These are phyloP conservation scores for Petasospora fabianii DNA, from an alignment of 1,139 yeast species.

Conservation along the genomic window DNA sequence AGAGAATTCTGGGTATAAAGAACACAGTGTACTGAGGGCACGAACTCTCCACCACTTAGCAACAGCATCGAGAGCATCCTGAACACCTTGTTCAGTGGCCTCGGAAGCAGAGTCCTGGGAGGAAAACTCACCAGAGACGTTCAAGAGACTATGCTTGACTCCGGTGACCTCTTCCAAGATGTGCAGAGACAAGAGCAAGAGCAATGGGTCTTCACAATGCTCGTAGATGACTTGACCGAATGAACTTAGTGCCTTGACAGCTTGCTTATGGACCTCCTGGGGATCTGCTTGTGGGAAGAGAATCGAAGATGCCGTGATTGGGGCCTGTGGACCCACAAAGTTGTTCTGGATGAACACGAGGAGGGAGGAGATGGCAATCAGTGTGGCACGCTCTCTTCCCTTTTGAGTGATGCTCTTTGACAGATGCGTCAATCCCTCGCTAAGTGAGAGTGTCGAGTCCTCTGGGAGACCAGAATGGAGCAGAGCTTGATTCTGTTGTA, in stretches of 20 bases:
- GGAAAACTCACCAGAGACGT: constrained; percentile 22
- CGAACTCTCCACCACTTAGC: constrained; percentile 73
- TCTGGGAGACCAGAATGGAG: not conserved
- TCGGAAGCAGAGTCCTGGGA: constrained; percentile 17
- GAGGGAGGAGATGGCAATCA: constrained; percentile 52
- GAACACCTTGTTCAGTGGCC: constrained; percentile 14
- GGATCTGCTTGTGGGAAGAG: constrained; percentile 13
- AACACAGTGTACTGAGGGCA: constrained; percentile 57
- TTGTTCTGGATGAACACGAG: constrained; percentile 74
- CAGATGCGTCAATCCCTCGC: constrained; percentile 1
- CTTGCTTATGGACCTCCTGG: constrained; percentile 17
- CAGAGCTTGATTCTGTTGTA: constrained; percentile 1
- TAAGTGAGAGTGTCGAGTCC: not conserved
- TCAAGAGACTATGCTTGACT: constrained; percentile 29
- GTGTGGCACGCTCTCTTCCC: constrained; percentile 18
- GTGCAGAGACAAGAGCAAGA: constrained; percentile 44
- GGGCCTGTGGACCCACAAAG: constrained; percentile 76
- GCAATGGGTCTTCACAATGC: constrained; percentile 51
- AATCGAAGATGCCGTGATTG: constrained; percentile 33
- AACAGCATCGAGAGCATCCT: constrained; percentile 39
- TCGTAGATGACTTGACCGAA: constrained; percentile 67
- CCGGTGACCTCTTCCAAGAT: constrained; percentile 48
- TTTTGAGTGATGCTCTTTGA: constrained; percentile 1
- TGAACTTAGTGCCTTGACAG: constrained; percentile 40
- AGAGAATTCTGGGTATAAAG: constrained; percentile 58